A percentile compares a stretch with the other conserved stretches of the same genome.
These are phyloP conservation scores for Aspergillus pseudoviridinutans DNA, from an alignment of 2,329 filamentous ascomycete genomes.

Conservation along the genomic window DNA sequence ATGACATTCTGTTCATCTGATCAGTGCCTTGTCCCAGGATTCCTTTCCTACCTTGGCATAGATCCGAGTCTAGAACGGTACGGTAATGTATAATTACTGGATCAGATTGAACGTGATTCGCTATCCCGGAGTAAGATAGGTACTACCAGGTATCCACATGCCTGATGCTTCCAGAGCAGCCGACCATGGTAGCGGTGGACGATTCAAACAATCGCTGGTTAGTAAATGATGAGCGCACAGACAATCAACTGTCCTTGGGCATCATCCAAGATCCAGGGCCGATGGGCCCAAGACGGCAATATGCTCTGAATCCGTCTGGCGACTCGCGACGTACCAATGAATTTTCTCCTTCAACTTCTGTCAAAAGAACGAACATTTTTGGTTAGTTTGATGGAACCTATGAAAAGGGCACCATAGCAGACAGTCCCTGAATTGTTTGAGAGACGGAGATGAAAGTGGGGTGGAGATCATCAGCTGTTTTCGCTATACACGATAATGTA, in stretches of 20 bases:
- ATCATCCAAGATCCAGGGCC: background rate
- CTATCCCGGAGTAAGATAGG: too few species aligned
- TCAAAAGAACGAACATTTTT: background rate
- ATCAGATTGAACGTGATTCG: background rate
- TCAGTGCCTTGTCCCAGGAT: conserved; percentile 7
- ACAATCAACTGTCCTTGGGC: background rate
- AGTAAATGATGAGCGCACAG: background rate
- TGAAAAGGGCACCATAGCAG: background rate
- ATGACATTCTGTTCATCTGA: conserved; percentile 18
- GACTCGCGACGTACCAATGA: background rate
- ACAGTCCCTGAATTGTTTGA: background rate
- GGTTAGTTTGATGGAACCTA: background rate
- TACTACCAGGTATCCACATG: background rate
- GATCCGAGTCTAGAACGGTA: background rate
- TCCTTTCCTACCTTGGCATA: background rate
- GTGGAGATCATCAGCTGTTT: background rate
- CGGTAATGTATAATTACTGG: background rate
- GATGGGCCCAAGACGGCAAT: background rate
- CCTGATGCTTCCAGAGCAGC: background rate
- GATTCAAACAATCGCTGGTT: background rate
- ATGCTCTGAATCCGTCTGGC: background rate
- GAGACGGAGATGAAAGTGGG: background rate
- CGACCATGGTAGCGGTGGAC: background rate
- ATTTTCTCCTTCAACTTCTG: background rate
- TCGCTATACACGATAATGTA: conserved; percentile 1